Base-by-base conservation (phyloP, 2,329 filamentous ascomycete genomes). In the Stemphylium beticola region DNA sequence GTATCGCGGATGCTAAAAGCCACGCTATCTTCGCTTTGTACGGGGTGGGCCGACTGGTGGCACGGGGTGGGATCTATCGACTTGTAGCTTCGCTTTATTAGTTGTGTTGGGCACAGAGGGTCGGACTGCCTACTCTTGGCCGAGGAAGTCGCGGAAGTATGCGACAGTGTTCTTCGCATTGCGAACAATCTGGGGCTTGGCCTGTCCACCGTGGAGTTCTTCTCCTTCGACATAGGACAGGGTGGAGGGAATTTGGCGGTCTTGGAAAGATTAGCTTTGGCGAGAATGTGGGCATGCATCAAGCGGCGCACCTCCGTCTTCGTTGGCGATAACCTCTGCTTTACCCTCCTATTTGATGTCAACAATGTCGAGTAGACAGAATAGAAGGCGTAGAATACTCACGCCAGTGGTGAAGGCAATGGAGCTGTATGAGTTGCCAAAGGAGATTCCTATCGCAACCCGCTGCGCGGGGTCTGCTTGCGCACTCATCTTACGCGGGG, bases 401-500 rank as follows among this genome's bases (percentile, higher is more conserved):
- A 85, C 83, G 60, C 78, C 78, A 59, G 88, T 85, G 41, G 93
- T 96, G 76, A 88, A 92, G 69, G 93, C 93, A 79, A 99, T 97
- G 57, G 92, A 97, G 81, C 92, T 96, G 87, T 96, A 96, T 59
- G 92, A 93, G 83, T 98, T 99, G 80, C 95, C 95, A 83, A 98
- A 97, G 66, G 93, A 90, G 75, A 99, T 92, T 76, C 95, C 95
- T 79, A 99, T 98, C 75, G 89, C 91, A 71, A 83, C 82, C 69
- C 84, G 79, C 76, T 84, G 81, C 68, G 72, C 76, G 73, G 75
- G 76, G 67, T 71, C 76, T 72, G 76, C 78, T 75, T 80, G 83
- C 77, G 68, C 80, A 74, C 77, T 83, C 81, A 81, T 85, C 26
- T 52, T 56, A 48, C 50, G 49, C 48, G 61, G 43, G 52, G 43